Base-by-base conservation (phyloP, 495 filamentous ascomycete genomes). In the Xylaria bambusicola region DNA sequence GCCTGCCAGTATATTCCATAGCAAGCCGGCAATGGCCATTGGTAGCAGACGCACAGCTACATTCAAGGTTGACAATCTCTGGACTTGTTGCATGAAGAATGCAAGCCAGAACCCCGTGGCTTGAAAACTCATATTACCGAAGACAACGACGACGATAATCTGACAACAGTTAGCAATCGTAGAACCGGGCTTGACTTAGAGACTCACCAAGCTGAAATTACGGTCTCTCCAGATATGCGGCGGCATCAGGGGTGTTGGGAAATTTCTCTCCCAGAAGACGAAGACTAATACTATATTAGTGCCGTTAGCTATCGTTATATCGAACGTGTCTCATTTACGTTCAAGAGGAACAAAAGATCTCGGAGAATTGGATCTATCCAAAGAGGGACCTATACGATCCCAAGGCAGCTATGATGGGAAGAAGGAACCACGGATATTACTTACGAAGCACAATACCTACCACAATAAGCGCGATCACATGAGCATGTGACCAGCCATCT, bases 391-490 rank as follows among this genome's bases (percentile, higher is more conserved):
- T 15, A 3, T 38, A 13, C 12, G 36, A 6, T 38, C 13, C 15
- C 3, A 7, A 15, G 15, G 12, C 15, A 38, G 36, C 36, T 3
- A 38, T 10, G 13, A 15, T 9, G 3, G 6, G 3, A 38, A 6
- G 36, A 38, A 38, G 15, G 3, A 15, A 38, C 36, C 3, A 7
- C 13, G 36, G 15, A 13, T 3, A 15, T 3, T 13, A 38, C 36
- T 15, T 15, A 38, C 36, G 77, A 1, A 89, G 57, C 10, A 77
- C 49, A 15, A 87, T 61, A 4, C 86, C 85, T 17, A 89, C 70
- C 38, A 85, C 71, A 40, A 90, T 75, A 33, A 91, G 73, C 2
- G 76, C 82, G 17, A 87, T 76, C 13, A 91, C 81, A 64, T 86
- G 86, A 9, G 80, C 72, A 7, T 77, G 80, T 31, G 67, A 65